Evolutionary conservation across 23 red algal species (phyloP), one percentile per base, ranked within the genome.

Genomic region (Pyropia haitanensis): DNA sequence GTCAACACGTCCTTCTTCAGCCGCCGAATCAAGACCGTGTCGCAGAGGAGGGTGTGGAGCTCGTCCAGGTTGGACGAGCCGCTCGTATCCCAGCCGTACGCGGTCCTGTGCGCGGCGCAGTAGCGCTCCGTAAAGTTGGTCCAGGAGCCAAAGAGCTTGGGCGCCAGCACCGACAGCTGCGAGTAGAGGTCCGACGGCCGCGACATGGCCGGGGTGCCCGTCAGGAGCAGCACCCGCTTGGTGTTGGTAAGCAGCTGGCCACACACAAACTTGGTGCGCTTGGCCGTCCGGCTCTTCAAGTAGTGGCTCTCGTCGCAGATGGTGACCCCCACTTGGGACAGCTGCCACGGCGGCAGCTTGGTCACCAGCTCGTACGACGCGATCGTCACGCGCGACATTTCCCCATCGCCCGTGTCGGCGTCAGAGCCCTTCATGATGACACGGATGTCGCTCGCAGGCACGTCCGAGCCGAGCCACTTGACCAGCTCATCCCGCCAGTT

Each of bases 341-440:
- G 70, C 21, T 73, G 53, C 33, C 27, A 23, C 24, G 32, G 25
- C 14, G 67, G 28, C 31, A 91, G 56, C 65, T 82, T 81, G 14
- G 58, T 56, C 52, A 82, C 65, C 25, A 91, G 73, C 44, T 91
- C 87, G 65, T 91, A 91, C 24, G 87, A 91, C 1, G 82, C 87
- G 49, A 91, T 81, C 20, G 77, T 91, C 22, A 91, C 70, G 16
- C 49, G 69, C 7, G 44, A 55, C 44, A 91, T 34, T 1, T 4
- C 39, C 4, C 2, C 4, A 12, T 12, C 39, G 0, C 46, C 49
- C 58, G 55, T 74, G n/a, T 72, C 59, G 24, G 63, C 67, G 18
- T 91, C 87, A 33, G 70, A 55, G 12, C 77, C 87, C 24, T 70
- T 77, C 77, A 82, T 78, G 39, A 91, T 76, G 0, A 91, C 68